phyloP scores from a whole-genome alignment of 371 early-diverging fungal genomes.

The Funneliformis caledonium region DNA sequence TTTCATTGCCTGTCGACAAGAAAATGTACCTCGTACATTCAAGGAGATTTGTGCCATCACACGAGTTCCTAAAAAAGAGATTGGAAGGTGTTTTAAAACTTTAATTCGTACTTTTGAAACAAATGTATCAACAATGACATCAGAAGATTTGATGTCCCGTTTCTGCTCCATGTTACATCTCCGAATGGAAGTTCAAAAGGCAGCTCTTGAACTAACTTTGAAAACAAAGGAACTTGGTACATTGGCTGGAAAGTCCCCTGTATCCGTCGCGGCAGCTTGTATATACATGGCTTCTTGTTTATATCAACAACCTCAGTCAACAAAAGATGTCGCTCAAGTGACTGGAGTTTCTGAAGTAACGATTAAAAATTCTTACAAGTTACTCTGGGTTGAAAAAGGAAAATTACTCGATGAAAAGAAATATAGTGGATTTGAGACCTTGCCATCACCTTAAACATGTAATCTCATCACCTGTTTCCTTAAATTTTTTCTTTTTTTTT shows the following conservation, averaged over 20 bases:
- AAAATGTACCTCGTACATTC: conserved; percentile 94
- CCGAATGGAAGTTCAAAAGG: conserved; percentile 73
- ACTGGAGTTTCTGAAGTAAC: conserved; percentile 93
- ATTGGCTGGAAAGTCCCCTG: conserved; percentile 89
- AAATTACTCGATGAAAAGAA: conserved; percentile 60
- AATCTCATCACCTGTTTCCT: too few relatives aligned
- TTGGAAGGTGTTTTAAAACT: conserved; percentile 86
- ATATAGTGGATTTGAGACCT: conserved; percentile 53
- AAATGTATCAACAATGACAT: conserved; percentile 65
- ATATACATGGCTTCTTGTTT: conserved; percentile 85
- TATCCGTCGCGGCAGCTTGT: conserved; percentile 91
- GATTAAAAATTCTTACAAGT: conserved; percentile 83
- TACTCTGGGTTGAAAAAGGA: conserved; percentile 65
- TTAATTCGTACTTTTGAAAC: conserved; percentile 71
- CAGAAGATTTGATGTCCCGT: conserved; percentile 84
- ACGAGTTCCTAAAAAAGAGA: conserved; percentile 90
- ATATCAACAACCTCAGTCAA: conserved; percentile 65
- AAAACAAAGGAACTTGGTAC: conserved; percentile 79
- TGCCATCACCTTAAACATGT: conserved; percentile 52
- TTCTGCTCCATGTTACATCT: conserved; percentile 85
- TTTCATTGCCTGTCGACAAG: conserved; percentile 95
- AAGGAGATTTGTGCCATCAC: conserved; percentile 97
- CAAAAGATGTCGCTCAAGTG: conserved; percentile 80
- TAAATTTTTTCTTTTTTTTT: too few relatives aligned
- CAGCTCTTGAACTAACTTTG: conserved; percentile 72